Evolutionary conservation across 1,284 basidiomycete genomes (phyloP).

Genomic region (Chiua sp.): DNA sequence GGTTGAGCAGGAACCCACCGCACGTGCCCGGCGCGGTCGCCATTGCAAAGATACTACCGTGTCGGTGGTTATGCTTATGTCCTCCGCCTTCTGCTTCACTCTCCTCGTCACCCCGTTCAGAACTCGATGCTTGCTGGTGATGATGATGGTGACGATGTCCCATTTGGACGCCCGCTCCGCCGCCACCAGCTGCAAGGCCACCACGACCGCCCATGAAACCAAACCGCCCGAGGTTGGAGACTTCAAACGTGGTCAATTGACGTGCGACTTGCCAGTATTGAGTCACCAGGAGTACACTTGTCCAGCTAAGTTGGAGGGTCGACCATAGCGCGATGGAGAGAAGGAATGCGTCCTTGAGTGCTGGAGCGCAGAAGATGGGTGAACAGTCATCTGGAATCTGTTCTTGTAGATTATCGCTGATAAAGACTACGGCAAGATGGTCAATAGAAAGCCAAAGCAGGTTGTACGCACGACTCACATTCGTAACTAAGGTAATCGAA

Average conservation of each 20-base stretch:
- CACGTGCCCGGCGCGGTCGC: constrained; percentile 39
- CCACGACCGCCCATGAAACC: constrained; percentile 98
- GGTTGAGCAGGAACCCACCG: constrained; percentile 78
- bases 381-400: constrained; percentile 66
- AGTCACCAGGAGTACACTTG: constrained; percentile 80
- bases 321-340: constrained; percentile 85
- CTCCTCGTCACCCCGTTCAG: constrained; percentile 58
- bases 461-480: constrained; percentile 57
- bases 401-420: constrained; percentile 45
- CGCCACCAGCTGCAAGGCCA: constrained; percentile 94
- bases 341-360: constrained; percentile 83
- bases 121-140: constrained; percentile 39
- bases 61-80: constrained; percentile 45
- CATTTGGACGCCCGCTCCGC: constrained; percentile 78
- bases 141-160: constrained; percentile 62
- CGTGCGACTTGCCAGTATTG: constrained; percentile 93
- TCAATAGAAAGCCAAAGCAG: constrained; percentile 9
- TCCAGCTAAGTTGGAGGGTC: constrained; percentile 94
- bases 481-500: constrained; percentile 86
- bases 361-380: constrained; percentile 72
- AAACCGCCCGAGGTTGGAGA: constrained; percentile 92
- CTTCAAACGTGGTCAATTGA: constrained; percentile 97
- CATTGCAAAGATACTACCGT: constrained; percentile 43
- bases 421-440: constrained; percentile 50
- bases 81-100: constrained; percentile 55